These are phyloP conservation scores for Xylaria venustula DNA, from an alignment of 495 filamentous ascomycete species.

Conservation along the genomic window DNA sequence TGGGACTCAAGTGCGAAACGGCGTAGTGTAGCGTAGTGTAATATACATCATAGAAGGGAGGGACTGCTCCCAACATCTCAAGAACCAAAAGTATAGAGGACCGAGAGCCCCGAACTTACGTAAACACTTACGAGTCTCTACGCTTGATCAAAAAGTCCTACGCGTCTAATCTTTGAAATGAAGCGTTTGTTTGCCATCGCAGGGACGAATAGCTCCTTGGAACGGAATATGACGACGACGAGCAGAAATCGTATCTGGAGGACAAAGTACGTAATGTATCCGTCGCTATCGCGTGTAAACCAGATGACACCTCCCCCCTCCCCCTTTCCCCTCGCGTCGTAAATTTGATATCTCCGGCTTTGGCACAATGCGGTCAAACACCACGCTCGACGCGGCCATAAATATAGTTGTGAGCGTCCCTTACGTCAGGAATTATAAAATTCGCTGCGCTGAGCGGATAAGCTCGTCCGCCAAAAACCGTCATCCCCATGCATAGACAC, in stretches of 20 bases:
- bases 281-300: background rate
- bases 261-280: background rate
- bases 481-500: background rate
- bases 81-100: too few relatives aligned
- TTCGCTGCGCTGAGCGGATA: background rate
- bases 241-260: background rate
- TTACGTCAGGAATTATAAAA: background rate
- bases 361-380: conserved; percentile 3
- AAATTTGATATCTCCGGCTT: too few relatives aligned
- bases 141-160: background rate
- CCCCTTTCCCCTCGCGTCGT: too few relatives aligned
- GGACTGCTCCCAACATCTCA: too few relatives aligned
- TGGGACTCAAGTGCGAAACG: too few relatives aligned
- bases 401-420: background rate
- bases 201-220: background rate
- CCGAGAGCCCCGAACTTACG: background rate
- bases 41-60: too few relatives aligned
- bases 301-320: background rate
- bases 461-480: background rate
- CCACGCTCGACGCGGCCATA: background rate
- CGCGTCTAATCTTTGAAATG: background rate
- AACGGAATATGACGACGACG: background rate
- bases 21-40: too few relatives aligned
- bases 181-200: too few relatives aligned
- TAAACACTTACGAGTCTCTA: background rate